Evolutionary conservation across 139 green algal genomes (phyloP).

Genomic region (Eudorina sp.): DNA sequence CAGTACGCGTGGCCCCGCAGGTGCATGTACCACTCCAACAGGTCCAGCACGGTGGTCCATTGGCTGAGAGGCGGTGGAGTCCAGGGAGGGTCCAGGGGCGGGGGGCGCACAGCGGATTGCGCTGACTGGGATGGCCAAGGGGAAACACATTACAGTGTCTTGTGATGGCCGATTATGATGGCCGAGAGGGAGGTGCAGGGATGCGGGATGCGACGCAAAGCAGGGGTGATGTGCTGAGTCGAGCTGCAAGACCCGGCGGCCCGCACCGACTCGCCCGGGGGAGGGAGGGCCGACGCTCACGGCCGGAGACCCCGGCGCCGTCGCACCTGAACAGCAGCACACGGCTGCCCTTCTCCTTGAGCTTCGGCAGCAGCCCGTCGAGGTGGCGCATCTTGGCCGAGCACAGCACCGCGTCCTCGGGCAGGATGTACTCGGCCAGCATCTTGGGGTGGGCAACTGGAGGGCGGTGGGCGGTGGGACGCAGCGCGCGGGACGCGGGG

Average conservation of each 20-base stretch:
- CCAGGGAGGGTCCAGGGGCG: no score
- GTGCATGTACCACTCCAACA: constrained; percentile 90
- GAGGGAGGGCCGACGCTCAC: no score
- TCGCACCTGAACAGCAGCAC: constrained; percentile 87
- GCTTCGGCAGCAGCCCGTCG: constrained; percentile 73
- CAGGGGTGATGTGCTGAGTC: no score
- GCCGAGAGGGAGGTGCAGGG: no score
- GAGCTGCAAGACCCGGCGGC: no score
- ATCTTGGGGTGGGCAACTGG: constrained; percentile 43
- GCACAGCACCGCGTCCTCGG: constrained; percentile 54
- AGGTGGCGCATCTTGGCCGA: constrained; percentile 67
- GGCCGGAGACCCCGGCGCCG: no score
- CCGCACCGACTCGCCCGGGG: no score
- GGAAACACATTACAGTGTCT: no score
- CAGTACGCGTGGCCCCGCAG: constrained; percentile 72
- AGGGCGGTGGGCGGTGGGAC: not conserved
- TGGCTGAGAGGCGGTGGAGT: constrained; percentile 77
- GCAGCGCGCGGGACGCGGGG: not conserved
- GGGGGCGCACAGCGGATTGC: not conserved
- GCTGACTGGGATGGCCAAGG: no score
- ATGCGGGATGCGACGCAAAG: no score
- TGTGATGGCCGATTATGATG: no score
- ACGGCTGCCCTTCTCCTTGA: constrained; percentile 74
- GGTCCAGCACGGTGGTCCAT: constrained; percentile 93
- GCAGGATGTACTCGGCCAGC: constrained; percentile 64